Conservation (phyloP, 331 rosid genomes). For the Acacia pycnantha region DNA sequence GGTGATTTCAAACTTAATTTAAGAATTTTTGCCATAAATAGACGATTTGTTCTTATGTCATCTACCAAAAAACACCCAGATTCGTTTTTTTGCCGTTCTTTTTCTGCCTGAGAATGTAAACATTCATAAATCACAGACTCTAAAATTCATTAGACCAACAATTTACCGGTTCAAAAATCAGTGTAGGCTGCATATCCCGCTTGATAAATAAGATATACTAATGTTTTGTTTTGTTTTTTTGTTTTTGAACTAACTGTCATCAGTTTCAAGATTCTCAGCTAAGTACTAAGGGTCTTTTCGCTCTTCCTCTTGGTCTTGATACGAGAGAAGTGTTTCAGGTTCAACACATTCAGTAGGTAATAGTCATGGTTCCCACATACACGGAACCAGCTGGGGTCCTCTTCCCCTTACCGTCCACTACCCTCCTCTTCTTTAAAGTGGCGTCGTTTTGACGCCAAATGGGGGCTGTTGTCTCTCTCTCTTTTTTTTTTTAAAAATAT, state of each 20-base stretch:
- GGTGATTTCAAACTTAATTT: constrained; percentile 26
- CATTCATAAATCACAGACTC: background rate
- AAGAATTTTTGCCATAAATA: constrained; percentile 23
- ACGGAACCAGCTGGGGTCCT: too few species aligned
- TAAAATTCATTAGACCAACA: background rate
- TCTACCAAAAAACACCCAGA: background rate
- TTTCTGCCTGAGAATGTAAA: background rate
- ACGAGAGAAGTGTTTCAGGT: background rate
- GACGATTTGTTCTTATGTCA: background rate
- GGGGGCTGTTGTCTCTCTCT: too few species aligned
- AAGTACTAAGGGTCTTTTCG: background rate
- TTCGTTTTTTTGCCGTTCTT: background rate
- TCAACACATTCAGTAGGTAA: background rate
- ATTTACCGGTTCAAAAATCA: background rate
- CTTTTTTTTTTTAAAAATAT: too few species aligned
- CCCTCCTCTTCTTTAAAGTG: too few species aligned
- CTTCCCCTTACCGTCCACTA: too few species aligned
- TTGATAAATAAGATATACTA: background rate
- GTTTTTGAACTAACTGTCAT: background rate
- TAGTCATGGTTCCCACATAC: too few species aligned
- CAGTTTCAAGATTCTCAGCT: background rate
- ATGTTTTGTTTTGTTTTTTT: background rate
- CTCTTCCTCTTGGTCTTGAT: constrained; percentile 6
- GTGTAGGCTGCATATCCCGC: background rate
- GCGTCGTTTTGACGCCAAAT: too few species aligned